phyloP scores from a whole-genome alignment of 441 rosid species.

The Melastoma candidum region DNA sequence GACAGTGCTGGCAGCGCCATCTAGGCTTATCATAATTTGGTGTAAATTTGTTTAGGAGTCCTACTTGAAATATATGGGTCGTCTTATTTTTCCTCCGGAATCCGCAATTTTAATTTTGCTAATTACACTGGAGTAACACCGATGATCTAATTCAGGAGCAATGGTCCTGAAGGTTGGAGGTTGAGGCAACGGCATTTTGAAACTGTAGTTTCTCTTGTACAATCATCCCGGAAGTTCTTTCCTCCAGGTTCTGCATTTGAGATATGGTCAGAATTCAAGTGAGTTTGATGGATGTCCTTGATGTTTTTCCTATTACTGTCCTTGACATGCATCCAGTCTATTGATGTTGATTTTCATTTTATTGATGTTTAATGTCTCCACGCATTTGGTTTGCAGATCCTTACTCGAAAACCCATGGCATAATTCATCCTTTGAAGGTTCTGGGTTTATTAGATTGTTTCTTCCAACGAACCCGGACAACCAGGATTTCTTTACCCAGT shows the following conservation, averaged over 20 bases:
- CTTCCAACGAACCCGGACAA: constrained; percentile 88
- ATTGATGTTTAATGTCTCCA: background rate
- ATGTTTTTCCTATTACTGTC: constrained; percentile 1
- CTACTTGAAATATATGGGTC: no score
- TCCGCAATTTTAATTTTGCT: background rate
- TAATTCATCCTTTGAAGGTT: constrained; percentile 92
- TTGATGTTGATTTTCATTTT: background rate
- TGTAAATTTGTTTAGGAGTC: no score
- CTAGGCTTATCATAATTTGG: no score
- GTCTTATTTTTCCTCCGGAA: background rate
- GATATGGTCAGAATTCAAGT: constrained; percentile 98
- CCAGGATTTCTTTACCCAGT: constrained; percentile 85
- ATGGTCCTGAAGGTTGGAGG: constrained; percentile 99
- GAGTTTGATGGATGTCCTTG: constrained; percentile 21
- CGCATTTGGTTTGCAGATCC: constrained; percentile 39
- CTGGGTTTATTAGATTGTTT: constrained; percentile 92
- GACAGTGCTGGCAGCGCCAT: no score
- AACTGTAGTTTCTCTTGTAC: constrained; percentile 79
- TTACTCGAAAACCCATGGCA: constrained; percentile 98
- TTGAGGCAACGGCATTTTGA: constrained; percentile 92
- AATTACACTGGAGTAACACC: background rate
- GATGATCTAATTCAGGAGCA: constrained; percentile 43
- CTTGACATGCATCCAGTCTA: background rate
- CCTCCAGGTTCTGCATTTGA: constrained; percentile 84
- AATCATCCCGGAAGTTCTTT: constrained; percentile 83